phyloP scores from a whole-genome alignment of 192 early-diverging fungal species.

The Coemansia sp. region DNA sequence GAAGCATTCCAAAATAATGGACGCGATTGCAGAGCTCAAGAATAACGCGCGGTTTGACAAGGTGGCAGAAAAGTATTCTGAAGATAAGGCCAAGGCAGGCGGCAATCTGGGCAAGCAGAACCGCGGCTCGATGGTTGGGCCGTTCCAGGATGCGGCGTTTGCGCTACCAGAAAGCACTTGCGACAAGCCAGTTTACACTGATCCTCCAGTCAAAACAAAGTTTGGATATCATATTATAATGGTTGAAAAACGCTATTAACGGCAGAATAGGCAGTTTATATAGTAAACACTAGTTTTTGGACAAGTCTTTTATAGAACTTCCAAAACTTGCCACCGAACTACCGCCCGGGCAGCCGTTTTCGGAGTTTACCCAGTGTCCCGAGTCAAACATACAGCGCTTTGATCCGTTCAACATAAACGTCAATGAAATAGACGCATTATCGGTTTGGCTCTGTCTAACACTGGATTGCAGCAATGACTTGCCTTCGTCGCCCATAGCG shows the following conservation, averaged over 20 bases:
- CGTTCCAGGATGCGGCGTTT: constrained; percentile 82
- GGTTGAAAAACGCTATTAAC: constrained; percentile 63
- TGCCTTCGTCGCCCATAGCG: constrained; percentile 34
- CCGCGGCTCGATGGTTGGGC: constrained; percentile 71
- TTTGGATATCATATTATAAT: constrained; percentile 87
- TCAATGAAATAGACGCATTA: constrained; percentile 25
- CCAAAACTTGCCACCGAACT: constrained; percentile 29
- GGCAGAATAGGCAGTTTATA: background rate
- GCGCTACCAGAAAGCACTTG: constrained; percentile 65
- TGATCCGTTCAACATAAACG: constrained; percentile 36
- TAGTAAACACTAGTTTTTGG: background rate
- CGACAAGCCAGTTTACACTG: constrained; percentile 66
- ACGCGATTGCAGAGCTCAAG: constrained; percentile 67
- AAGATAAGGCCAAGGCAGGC: constrained; percentile 82
- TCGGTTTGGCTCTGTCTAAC: constrained; percentile 11
- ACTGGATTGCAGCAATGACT: constrained; percentile 26
- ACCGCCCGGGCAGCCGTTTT: constrained; percentile 49
- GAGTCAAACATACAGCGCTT: constrained; percentile 44
- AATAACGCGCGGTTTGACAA: constrained; percentile 61
- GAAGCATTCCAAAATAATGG: constrained; percentile 70
- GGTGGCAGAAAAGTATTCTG: constrained; percentile 73
- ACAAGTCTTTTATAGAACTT: constrained; percentile 20
- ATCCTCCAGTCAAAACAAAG: constrained; percentile 71
- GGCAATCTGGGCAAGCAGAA: constrained; percentile 78
- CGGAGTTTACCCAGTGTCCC: constrained; percentile 35